A percentile compares a stretch with the other conserved stretches of the same genome.
Conservation (phyloP, 2,329 filamentous ascomycete genomes). For the Monosporascus ibericus region DNA sequence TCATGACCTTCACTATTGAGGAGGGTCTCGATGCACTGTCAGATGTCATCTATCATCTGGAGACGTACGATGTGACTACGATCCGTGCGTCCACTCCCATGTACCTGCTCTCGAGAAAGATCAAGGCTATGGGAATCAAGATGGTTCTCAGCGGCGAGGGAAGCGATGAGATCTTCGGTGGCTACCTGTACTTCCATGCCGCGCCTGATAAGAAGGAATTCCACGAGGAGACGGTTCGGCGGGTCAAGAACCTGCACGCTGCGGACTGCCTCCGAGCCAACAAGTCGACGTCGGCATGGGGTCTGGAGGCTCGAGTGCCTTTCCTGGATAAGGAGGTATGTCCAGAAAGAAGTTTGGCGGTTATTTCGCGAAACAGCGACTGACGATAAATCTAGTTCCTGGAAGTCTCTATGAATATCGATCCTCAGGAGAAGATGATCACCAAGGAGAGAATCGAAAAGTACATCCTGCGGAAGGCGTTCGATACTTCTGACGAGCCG, state of each 20-base stretch:
- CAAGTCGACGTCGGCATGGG: slow-evolving; percentile 98
- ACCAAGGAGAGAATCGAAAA: slow-evolving; percentile 87
- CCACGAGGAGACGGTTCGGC: slow-evolving; percentile 88
- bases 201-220: slow-evolving; percentile 88
- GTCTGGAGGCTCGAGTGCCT: slow-evolving; percentile 92
- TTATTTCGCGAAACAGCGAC: slow-evolving; percentile 4
- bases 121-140: slow-evolving; percentile 99
- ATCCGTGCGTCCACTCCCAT: slow-evolving; percentile 98
- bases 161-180: slow-evolving; percentile 96
- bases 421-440: slow-evolving; percentile 94
- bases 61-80: slow-evolving; percentile 96
- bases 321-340: slow-evolving; percentile 87
- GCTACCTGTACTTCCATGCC: slow-evolving; percentile 97
- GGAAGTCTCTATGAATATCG: slow-evolving; percentile 86
- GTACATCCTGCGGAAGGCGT: slow-evolving; percentile 96
- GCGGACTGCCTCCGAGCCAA: slow-evolving; percentile 97
- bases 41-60: slow-evolving; percentile 96
- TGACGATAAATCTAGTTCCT: slow-evolving; percentile 59
- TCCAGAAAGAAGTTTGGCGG: not conserved
- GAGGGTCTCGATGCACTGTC: slow-evolving; percentile 94
- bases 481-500: slow-evolving; percentile 86
- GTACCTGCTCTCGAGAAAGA: slow-evolving; percentile 96
- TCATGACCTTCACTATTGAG: slow-evolving; percentile 96
- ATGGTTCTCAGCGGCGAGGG: slow-evolving; percentile 98
- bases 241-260: slow-evolving; percentile 93